A percentile compares a stretch with the other conserved stretches of the same genome.
These are phyloP conservation scores for Chaetomiaceae sp. DNA, from an alignment of 2,329 filamentous ascomycete species.

Conservation along the genomic window DNA sequence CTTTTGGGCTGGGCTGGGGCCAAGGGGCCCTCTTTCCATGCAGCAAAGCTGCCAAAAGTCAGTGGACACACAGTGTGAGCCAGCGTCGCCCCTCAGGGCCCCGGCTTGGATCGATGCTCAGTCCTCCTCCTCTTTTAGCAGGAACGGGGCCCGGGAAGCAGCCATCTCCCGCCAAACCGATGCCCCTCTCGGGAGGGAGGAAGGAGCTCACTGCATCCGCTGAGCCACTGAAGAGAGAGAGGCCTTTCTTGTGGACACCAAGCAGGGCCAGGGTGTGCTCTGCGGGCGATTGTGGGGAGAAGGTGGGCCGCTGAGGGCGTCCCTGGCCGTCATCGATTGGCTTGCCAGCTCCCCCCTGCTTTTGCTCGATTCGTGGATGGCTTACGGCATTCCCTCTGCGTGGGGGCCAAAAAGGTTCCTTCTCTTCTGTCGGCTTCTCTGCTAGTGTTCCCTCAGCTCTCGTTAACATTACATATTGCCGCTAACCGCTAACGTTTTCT, in stretches of 20 bases:
- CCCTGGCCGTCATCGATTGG: constrained; percentile 17
- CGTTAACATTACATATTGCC: not conserved
- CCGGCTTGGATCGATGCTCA: too few species aligned
- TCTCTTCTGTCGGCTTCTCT: constrained; percentile 27
- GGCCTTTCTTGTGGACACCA: not conserved
- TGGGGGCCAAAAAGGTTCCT: constrained; percentile 17
- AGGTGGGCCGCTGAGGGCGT: constrained; percentile 8
- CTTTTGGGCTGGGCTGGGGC: constrained; percentile 17
- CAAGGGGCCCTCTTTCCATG: constrained; percentile 6
- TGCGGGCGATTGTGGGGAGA: constrained; percentile 17
- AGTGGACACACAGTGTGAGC: too few species aligned
- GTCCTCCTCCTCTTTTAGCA: too few species aligned
- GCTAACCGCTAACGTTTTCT: too few species aligned
- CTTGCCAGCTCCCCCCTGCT: constrained; percentile 8
- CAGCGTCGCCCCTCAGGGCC: too few species aligned
- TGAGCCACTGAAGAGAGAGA: too few species aligned
- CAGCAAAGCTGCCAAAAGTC: too few species aligned
- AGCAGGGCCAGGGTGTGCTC: not conserved
- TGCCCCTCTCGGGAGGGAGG: too few species aligned
- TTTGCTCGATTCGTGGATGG: constrained; percentile 15
- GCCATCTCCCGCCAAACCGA: too few species aligned
- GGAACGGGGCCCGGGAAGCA: too few species aligned
- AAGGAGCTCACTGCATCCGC: too few species aligned
- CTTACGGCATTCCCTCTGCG: constrained; percentile 1
- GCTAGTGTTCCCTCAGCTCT: constrained; percentile 21